phyloP scores from a whole-genome alignment of 176 grass and related monocot species.

The Neostapfia colusana region DNA sequence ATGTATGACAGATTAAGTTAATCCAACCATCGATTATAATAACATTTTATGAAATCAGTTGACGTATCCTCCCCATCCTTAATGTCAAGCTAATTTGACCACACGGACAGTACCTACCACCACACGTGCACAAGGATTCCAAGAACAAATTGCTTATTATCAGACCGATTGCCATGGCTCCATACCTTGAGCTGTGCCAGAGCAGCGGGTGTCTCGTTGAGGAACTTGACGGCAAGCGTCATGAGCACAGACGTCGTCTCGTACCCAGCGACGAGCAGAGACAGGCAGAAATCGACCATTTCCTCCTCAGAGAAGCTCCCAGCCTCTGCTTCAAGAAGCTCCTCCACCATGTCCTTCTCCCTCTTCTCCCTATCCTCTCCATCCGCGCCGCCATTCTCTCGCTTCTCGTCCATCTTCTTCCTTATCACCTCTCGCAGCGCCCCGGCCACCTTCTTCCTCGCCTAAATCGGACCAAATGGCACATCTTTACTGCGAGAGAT shows the following conservation, averaged over 20 bases:
- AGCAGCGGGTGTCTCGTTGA: constrained; percentile 71
- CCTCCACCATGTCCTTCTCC: constrained; percentile 85
- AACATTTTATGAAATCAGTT: constrained; percentile 32
- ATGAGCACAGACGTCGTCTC: constrained; percentile 94
- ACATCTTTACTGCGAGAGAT: neutral
- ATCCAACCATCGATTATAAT: constrained; percentile 10
- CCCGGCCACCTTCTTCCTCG: constrained; percentile 86
- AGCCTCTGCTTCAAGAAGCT: constrained; percentile 68
- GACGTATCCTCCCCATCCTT: constrained; percentile 3
- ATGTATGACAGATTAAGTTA: constrained; percentile 29
- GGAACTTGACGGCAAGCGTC: constrained; percentile 90
- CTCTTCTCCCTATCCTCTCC: neutral
- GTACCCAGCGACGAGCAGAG: constrained; percentile 81
- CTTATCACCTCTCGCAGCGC: constrained; percentile 81
- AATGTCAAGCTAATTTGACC: constrained; percentile 35
- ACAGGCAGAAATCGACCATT: constrained; percentile 90
- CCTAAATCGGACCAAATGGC: constrained; percentile 36
- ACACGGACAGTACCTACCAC: constrained; percentile 29
- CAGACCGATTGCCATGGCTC: neutral
- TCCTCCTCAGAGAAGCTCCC: constrained; percentile 84
- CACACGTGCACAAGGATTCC: constrained; percentile 45
- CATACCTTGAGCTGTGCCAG: constrained; percentile 67
- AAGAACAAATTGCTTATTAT: constrained; percentile 4
- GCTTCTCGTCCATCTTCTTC: constrained; percentile 63
- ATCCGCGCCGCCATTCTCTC: neutral